Evolutionary conservation across 768 basidiomycete genomes (phyloP).

Genomic region (Auricularia cornea): DNA sequence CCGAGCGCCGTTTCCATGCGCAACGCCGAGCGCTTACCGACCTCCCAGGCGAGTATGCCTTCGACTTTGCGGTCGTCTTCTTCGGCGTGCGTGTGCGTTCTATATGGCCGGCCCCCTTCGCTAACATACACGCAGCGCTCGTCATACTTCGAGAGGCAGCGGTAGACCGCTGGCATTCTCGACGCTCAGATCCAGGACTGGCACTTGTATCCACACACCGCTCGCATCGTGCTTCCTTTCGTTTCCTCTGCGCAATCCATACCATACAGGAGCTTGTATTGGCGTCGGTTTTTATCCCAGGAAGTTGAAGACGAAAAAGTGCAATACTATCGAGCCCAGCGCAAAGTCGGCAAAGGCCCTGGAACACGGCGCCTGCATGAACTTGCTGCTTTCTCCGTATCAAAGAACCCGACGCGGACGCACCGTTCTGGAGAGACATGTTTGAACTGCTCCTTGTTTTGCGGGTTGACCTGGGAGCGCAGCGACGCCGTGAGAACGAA

Average conservation of each 20-base stretch:
- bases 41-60: slow-evolving; percentile 66
- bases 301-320: slow-evolving; percentile 99
- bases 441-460: slow-evolving; percentile 75
- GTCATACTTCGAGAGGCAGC: slow-evolving; percentile 58
- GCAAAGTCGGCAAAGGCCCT: slow-evolving; percentile 98
- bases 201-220: slow-evolving; percentile 2
- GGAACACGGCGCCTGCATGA: slow-evolving; percentile 1
- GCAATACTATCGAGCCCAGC: slow-evolving; percentile 87
- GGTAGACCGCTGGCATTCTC: slow-evolving; percentile 12
- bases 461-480: slow-evolving; percentile 85
- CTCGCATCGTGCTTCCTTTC: slow-evolving; percentile 10
- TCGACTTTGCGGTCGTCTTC: slow-evolving; percentile 80
- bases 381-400: slow-evolving; percentile 1
- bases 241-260: not conserved
- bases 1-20: slow-evolving; percentile 5
- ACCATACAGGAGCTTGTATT: not conserved
- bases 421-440: slow-evolving; percentile 91
- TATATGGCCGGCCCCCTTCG: not conserved
- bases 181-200: no score
- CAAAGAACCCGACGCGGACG: slow-evolving; percentile 17
- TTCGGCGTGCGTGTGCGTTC: slow-evolving; percentile 52
- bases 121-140: slow-evolving; percentile 45
- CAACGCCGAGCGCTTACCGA: slow-evolving; percentile 8
- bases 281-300: slow-evolving; percentile 50
- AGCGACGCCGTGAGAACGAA: slow-evolving; percentile 92